Evolutionary conservation across 2,329 filamentous ascomycete genomes (phyloP), one percentile per base, ranked within the genome.

Genomic region (Exophiala alcalophila): DNA sequence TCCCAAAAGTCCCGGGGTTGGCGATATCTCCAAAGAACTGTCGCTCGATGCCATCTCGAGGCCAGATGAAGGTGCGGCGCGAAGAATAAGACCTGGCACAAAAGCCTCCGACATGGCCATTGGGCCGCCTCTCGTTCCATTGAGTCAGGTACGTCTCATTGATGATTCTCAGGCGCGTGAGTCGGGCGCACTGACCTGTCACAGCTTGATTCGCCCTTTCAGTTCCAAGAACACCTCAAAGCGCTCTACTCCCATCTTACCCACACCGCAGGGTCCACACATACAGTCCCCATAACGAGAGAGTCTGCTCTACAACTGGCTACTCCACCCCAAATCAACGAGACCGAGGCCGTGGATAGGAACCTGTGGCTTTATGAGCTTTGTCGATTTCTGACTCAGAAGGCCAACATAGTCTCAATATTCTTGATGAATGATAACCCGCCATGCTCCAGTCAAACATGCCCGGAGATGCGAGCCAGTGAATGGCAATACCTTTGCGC

Each of bases 401-500:
- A 96, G 67, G 91, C 88, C 63, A 98, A 98, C 70, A 81, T 83
- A 51, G 78, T 98, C 42, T 86, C 97, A 54, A 82, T 95, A 46
- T 88, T 87, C 52, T 91, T 98, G 59, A 88, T 98, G 58, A 86
- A 89, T 62, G 92, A 97, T 66, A 77, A 75, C 29, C 91, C 91
- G 5, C 84, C 91, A 3, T 98, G 92, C 69, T 95, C 88, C 47
- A 79, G 86, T 10, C 74, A 76, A 52, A 96, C 92, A 1, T 98
- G 92, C 60, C 89, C 90, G 21, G 92, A 98, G 68, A 98, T 98
- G 92, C 89, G 92, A 61, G 92, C 92, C 2, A 92, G 86, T 20
- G 91, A 98, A 71, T 98, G 92, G 92, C 92, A 98, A 68, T 98
- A 97, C 61, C 80, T 98, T 33, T 98, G 92, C 69, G 92, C 92